These are phyloP conservation scores for Arthrobotrys sphaeroides DNA, from an alignment of 2,329 filamentous ascomycete genomes.

Conservation along the genomic window DNA sequence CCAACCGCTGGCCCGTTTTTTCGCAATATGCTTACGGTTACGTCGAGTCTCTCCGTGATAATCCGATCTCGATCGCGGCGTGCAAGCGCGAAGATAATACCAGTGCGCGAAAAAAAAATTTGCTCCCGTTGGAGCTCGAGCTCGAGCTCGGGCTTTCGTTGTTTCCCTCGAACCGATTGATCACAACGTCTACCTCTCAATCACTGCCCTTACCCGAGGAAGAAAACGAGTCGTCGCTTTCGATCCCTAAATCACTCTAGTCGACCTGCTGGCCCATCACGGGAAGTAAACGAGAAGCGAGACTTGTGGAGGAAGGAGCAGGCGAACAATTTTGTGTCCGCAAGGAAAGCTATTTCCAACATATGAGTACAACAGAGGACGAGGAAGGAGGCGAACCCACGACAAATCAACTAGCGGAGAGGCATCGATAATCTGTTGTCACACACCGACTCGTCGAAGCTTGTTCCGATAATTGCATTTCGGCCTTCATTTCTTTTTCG, in stretches of 20 bases:
- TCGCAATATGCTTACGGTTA: constrained; percentile 35
- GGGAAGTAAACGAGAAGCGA: constrained; percentile 38
- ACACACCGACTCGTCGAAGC: constrained; percentile 40
- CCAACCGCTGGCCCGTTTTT: constrained; percentile 28
- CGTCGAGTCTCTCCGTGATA: constrained; percentile 51
- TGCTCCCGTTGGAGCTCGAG: constrained; percentile 44
- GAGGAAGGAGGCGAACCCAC: constrained; percentile 33
- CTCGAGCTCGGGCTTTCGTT: constrained; percentile 35
- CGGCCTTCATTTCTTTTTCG: constrained; percentile 41
- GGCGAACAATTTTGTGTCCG: constrained; percentile 46
- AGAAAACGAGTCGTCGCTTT: constrained; percentile 27
- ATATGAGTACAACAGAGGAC: constrained; percentile 35
- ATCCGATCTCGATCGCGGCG: constrained; percentile 46
- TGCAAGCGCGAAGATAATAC: constrained; percentile 32
- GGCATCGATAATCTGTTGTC: constrained; percentile 41
- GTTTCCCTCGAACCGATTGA: constrained; percentile 14
- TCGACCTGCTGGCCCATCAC: constrained; percentile 28
- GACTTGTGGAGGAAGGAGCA: constrained; percentile 43
- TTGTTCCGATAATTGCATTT: constrained; percentile 32
- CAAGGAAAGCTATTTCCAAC: constrained; percentile 41
- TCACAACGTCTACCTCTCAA: constrained; percentile 7
- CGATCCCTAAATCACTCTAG: constrained; percentile 24
- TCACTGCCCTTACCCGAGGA: constrained; percentile 44
- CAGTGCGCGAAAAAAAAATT: constrained; percentile 27
- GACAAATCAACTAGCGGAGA: constrained; percentile 17